Base-by-base conservation (phyloP, 768 basidiomycete species). In the Hysterangium stoloniferum region DNA sequence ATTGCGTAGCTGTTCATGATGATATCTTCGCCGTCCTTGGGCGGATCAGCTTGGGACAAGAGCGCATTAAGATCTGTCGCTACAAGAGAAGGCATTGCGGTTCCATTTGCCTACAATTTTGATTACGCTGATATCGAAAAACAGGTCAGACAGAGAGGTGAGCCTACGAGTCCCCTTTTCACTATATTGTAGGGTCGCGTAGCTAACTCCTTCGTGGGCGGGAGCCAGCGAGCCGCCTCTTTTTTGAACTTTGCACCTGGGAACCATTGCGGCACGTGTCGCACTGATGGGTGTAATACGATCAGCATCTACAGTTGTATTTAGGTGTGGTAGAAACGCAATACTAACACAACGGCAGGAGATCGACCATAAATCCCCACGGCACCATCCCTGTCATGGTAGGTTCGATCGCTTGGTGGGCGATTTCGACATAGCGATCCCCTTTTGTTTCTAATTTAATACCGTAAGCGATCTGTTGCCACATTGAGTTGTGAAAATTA, bases 1-100 rank as follows among this genome's bases (percentile, higher is more conserved):
- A 69, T 59, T 8, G 68, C 70, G 11, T 68, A 68, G 47, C 64
- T 65, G 20, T 62, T 62, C 45, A 64, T 68, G 36, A 71, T 60
- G 8, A 60, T 31, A 6, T 20, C 28, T 17, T 45, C 44, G 2
- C 28, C 19, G 19, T 45, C 44, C 24, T 17, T 8, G 17, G 17
- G 24, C 8, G 44, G 5, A 45, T 45, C 28, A 5, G 22, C n/a
- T n/a, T n/a, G n/a, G n/a, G n/a, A n/a, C n/a, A n/a, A 25, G 5
- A 9, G n/a, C n/a, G 9, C n/a, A 9, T n/a, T 34, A 9, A 34
- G 33, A n/a, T n/a, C 9, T 9, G 33, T 9, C n/a, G n/a, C 33
- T n/a, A 34, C 33, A n/a, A 34, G 9, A 9, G 33, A 34, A 42
- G 19, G 19, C n/a, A 25, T 22, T 3, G 41, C 41, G 2, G 41